Evolutionary conservation across 306 rosid genomes (phyloP).

Genomic region (Lathyrus sativus): DNA sequence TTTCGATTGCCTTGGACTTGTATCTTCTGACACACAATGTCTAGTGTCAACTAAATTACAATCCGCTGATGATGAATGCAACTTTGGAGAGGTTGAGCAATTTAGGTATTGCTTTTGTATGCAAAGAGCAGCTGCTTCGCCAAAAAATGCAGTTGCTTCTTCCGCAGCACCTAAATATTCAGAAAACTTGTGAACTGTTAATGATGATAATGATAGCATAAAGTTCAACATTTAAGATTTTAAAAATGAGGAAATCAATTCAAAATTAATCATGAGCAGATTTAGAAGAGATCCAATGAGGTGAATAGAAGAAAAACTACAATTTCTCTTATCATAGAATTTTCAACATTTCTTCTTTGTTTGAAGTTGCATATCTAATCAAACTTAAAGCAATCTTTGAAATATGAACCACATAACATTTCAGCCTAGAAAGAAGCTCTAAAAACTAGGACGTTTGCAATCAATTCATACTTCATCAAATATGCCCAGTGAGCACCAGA

Average conservation of each 20-base stretch:
- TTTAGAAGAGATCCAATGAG: not conserved
- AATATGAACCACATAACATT: slow-evolving; percentile 9
- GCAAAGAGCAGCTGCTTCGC: slow-evolving; percentile 87
- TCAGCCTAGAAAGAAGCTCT: not conserved
- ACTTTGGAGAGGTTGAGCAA: slow-evolving; percentile 53
- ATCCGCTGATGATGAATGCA: slow-evolving; percentile 61
- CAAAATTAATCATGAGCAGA: slow-evolving; percentile 9
- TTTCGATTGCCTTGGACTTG: slow-evolving; percentile 68
- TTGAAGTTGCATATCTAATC: slow-evolving; percentile 12
- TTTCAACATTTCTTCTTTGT: not conserved
- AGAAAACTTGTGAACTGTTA: slow-evolving; percentile 22
- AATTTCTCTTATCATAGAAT: not conserved
- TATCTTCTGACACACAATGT: slow-evolving; percentile 60
- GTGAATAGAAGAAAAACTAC: not conserved
- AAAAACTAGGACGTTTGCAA: slow-evolving; percentile 12
- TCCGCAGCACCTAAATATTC: slow-evolving; percentile 79
- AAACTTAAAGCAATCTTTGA: slow-evolving; percentile 14
- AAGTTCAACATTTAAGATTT: not conserved
- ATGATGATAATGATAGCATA: slow-evolving; percentile 6
- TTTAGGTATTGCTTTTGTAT: slow-evolving; percentile 81
- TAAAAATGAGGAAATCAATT: slow-evolving; percentile 4
- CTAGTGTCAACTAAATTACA: slow-evolving; percentile 56
- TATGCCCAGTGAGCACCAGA: not conserved
- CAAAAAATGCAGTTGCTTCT: slow-evolving; percentile 85
- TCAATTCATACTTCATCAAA: not conserved